phyloP scores from a whole-genome alignment of 306 rosid species.

The Prunus dulcis region DNA sequence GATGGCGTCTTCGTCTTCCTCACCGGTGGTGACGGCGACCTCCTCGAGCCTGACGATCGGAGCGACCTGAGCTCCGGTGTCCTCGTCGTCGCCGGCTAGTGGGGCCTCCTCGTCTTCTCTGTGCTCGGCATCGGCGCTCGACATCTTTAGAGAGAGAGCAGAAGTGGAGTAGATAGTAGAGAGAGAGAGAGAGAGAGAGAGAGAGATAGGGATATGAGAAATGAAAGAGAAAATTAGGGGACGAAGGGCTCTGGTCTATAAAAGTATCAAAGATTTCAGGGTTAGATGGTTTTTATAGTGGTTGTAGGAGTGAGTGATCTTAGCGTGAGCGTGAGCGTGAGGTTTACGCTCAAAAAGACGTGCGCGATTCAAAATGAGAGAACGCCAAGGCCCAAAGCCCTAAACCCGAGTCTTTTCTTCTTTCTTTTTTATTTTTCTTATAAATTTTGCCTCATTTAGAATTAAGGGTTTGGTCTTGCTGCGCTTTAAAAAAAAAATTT shows the following conservation, averaged over 20 bases:
- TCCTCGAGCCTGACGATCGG: conserved; percentile 90
- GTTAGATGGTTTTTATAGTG: not conserved
- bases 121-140: conserved; percentile 75
- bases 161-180: not conserved
- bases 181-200: not conserved
- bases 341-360: not conserved
- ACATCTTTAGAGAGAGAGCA: conserved; percentile 31
- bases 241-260: not conserved
- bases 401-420: not conserved
- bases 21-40: conserved; percentile 73
- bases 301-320: no score
- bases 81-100: conserved; percentile 78
- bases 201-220: not conserved
- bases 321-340: not conserved
- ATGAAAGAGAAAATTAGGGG: not conserved
- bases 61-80: conserved; percentile 95
- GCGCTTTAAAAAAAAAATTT: no score
- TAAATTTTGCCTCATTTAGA: no score
- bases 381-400: not conserved
- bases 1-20: conserved; percentile 68
- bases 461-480: no score
- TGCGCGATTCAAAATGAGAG: not conserved
- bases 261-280: not conserved
- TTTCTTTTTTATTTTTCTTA: no score
- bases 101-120: conserved; percentile 77